Percentiles rank a stretch among this genome's conserved stretches.
Conservation (phyloP, 257 asterid species). For the Thymus mandschuricus region DNA sequence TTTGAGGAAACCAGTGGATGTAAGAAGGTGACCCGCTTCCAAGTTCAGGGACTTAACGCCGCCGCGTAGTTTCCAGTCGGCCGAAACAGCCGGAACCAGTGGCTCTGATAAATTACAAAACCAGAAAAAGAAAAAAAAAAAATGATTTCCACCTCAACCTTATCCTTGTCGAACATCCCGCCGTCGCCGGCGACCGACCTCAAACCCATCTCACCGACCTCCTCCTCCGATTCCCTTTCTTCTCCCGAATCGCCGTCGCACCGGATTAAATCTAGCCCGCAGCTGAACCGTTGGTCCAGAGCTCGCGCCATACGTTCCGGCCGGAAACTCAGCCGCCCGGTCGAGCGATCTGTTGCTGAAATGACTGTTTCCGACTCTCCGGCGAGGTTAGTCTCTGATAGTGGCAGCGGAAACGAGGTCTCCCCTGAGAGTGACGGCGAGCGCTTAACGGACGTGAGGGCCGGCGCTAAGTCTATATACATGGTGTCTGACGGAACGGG, state of each 20-base stretch:
- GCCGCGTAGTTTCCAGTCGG: no score
- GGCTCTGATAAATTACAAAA: no score
- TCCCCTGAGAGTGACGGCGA: conserved; percentile 38
- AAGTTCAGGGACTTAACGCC: no score
- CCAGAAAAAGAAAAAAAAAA: not conserved
- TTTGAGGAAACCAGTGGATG: no score
- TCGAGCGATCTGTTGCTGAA: conserved; percentile 28
- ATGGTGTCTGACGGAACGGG: conserved; percentile 97
- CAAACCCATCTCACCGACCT: conserved; percentile 34
- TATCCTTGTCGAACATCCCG: conserved; percentile 41
- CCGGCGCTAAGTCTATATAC: conserved; percentile 60
- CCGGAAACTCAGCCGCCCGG: conserved; percentile 61
- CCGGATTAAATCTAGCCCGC: conserved; percentile 65
- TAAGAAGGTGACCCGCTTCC: no score
- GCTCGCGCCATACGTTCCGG: conserved; percentile 90
- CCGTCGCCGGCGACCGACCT: conserved; percentile 37
- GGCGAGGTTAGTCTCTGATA: not conserved
- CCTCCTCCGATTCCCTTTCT: conserved; percentile 34
- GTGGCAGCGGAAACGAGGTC: conserved; percentile 32
- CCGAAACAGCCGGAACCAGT: no score
- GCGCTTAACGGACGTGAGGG: conserved; percentile 38
- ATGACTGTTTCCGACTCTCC: conserved; percentile 31
- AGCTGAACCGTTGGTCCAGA: conserved; percentile 88
- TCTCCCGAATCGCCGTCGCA: conserved; percentile 45
- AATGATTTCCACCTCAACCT: conserved; percentile 52